Evolutionary conservation across 768 basidiomycete species (phyloP).

Genomic region (Lactifluus subvellereus): DNA sequence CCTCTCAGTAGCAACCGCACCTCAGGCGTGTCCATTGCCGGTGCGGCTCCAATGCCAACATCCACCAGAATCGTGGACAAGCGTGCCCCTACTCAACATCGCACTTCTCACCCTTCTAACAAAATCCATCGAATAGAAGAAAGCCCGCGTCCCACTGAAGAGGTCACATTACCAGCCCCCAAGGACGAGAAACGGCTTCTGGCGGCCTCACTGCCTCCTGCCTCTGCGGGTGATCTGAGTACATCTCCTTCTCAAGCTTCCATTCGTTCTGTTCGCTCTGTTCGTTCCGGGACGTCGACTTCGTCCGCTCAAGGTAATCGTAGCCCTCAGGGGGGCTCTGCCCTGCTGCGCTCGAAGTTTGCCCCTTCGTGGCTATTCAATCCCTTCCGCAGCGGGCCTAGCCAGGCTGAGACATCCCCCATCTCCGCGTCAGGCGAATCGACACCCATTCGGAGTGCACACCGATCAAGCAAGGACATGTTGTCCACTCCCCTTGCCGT

Average conservation of each 20-base stretch:
- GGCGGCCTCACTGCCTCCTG: constrained; percentile 18
- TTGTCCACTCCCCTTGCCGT: background rate
- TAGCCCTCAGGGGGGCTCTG: constrained; percentile 5
- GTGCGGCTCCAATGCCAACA: constrained; percentile 5
- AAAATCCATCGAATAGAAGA: constrained; percentile 66
- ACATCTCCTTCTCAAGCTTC: constrained; percentile 66
- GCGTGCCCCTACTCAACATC: constrained; percentile 35
- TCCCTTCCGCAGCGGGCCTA: constrained; percentile 58
- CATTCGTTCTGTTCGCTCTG: constrained; percentile 49
- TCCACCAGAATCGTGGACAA: constrained; percentile 21
- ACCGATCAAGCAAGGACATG: constrained; percentile 24
- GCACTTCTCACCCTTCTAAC: constrained; percentile 43
- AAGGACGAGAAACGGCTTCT: constrained; percentile 24
- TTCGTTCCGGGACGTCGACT: constrained; percentile 43
- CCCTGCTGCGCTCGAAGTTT: constrained; percentile 48
- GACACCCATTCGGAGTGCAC: constrained; percentile 25
- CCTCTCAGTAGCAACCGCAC: constrained; percentile 31
- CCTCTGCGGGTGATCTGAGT: constrained; percentile 35
- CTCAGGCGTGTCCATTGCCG: constrained; percentile 37
- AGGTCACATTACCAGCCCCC: constrained; percentile 43
- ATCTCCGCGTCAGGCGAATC: constrained; percentile 47
- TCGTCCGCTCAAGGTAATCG: constrained; percentile 25
- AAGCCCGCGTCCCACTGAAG: constrained; percentile 48
- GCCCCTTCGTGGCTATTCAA: constrained; percentile 77
- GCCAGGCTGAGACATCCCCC: constrained; percentile 57